Conservation (phyloP, 495 filamentous ascomycete genomes). For the Staphylotrichum longicolle region DNA sequence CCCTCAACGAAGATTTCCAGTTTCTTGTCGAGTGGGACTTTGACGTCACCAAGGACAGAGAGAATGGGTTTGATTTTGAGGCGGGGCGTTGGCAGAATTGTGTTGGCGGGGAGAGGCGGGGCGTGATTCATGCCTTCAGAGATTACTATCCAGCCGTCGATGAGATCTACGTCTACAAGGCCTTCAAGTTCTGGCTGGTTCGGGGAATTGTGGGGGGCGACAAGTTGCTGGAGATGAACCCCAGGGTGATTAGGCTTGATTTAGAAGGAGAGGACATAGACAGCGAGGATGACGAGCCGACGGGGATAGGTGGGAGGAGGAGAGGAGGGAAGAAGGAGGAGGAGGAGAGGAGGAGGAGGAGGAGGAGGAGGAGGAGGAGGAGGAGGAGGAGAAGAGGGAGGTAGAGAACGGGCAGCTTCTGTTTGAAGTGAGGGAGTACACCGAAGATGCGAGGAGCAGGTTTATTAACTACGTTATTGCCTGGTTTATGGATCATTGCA, state of each 20-base stretch:
- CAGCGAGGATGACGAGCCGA: too few relatives aligned
- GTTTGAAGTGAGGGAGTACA: slow-evolving; percentile 2
- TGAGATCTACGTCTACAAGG: background rate
- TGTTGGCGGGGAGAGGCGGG: background rate
- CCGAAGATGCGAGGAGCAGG: background rate
- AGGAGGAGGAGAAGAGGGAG: background rate
- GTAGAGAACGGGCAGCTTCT: background rate
- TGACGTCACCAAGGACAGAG: background rate
- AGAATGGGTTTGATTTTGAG: background rate
- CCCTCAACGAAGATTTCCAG: background rate
- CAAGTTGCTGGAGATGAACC: background rate
- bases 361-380: slow-evolving; percentile 1
- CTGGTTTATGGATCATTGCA: too few relatives aligned
- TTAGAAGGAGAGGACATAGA: too few relatives aligned
- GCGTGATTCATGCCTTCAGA: background rate
- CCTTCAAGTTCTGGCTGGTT: background rate
- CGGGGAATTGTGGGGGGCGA: background rate
- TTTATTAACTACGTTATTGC: background rate
- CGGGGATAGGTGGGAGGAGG: background rate
- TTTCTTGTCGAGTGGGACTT: background rate
- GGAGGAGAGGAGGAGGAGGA: background rate
- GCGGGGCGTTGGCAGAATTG: background rate
- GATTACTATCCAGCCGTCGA: background rate
- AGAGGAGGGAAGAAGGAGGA: background rate
- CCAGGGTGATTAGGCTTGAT: background rate